phyloP scores from a whole-genome alignment of 495 filamentous ascomycete species.

The Entonaema liquescens region DNA sequence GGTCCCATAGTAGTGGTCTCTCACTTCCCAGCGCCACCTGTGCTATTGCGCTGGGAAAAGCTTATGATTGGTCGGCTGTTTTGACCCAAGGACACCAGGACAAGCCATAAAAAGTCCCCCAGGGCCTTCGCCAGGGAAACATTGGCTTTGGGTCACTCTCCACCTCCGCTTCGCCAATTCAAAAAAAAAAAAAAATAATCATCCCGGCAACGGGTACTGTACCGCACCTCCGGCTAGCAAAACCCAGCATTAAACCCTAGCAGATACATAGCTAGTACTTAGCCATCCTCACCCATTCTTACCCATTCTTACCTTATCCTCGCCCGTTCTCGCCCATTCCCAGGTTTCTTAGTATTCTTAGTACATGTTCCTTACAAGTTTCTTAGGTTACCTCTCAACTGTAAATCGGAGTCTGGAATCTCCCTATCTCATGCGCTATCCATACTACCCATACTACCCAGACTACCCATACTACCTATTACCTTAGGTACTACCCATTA shows the following conservation, averaged over 20 bases:
- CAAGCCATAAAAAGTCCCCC: background rate
- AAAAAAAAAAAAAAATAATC: slow-evolving; percentile 23
- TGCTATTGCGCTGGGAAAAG: slow-evolving; percentile 18
- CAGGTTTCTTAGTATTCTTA: slow-evolving; percentile 9
- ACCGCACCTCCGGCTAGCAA: slow-evolving; percentile 42
- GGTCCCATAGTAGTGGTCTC: slow-evolving; percentile 19
- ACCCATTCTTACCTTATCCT: slow-evolving; percentile 10
- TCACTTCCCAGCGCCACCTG: slow-evolving; percentile 30
- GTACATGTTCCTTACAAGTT: background rate
- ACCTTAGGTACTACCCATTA: no score
- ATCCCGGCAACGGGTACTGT: slow-evolving; percentile 43
- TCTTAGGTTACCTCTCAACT: slow-evolving; percentile 22
- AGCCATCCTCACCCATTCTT: slow-evolving; percentile 2
- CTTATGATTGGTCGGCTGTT: slow-evolving; percentile 38
- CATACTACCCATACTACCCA: background rate
- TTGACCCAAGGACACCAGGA: slow-evolving; percentile 10
- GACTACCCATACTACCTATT: no score
- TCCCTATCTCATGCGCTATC: slow-evolving; percentile 42
- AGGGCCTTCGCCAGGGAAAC: slow-evolving; percentile 31
- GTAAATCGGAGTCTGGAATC: slow-evolving; percentile 40
- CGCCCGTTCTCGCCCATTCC: slow-evolving; percentile 11
- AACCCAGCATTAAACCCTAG: slow-evolving; percentile 16
- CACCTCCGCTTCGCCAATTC: slow-evolving; percentile 43
- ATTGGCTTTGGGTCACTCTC: slow-evolving; percentile 38
- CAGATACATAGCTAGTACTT: background rate